Base-by-base conservation (phyloP, 345 rosid species). In the Sonneratia alba region DNA sequence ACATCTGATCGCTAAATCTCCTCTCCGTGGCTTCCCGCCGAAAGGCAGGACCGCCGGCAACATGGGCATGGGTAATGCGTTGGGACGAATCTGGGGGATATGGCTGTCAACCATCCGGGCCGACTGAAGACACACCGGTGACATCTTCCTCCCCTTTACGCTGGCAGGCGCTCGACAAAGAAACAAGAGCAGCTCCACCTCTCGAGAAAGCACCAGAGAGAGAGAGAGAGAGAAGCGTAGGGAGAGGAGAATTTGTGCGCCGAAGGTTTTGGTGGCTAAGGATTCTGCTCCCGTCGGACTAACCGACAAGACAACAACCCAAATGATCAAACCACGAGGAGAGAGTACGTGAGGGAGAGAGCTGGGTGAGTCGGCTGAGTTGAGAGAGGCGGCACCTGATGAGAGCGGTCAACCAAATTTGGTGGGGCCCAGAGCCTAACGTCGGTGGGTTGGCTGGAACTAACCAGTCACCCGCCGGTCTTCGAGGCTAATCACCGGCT, bases 21-120 rank as follows among this genome's bases (percentile, higher is more conserved):
- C 79, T 61, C 83, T 80, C 70, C 85, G 82, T 27, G 73, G 70
- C 85, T 76, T 86, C 70, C 67, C 68, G 14, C 67, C 27, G 19
- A 59, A 21, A 48, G 82, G 72, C 0, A 55, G 75, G 36, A 51
- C 32, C 6, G 21, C 59, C 21, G 75, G 69, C 47, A 21, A 48
- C 2, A 32, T 36, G 40, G 74, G 59, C 69, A 3, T 14, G 27
- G 34, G 64, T 13, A 59, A 53, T 8, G 22, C 22, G 4, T 53
- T 53, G 64, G 64, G 64, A 22, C 34, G 64, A 18, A 53, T 22
- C 11, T 24, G 36, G 36, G 64, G 32, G 32, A 27, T 2, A 11
- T 11, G 66, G 66, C 3, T 27, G 66, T 62, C 37, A 15, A 62
- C 9, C 66, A 27, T 62, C 66, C 13, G 66, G 18, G 34, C 63